Evolutionary conservation across 352 stramenopile genomes (phyloP).

Genomic region (Globisporangium radiosum): DNA sequence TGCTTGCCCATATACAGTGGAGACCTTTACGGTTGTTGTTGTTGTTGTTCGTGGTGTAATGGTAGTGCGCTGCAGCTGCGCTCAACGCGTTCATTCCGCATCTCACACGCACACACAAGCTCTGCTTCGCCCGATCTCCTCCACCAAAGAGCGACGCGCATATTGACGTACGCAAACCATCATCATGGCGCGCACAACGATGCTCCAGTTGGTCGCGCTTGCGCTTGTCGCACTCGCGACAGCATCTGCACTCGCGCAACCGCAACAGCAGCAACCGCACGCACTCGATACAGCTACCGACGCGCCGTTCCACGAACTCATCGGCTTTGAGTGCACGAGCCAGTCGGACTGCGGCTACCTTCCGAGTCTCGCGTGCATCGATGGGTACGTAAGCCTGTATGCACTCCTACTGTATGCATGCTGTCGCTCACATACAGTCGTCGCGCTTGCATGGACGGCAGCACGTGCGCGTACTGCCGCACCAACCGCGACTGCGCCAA

Average conservation of each 20-base stretch:
- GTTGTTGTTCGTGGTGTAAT: too few relatives aligned
- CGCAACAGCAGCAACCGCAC: neutral
- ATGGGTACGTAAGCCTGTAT: conserved; percentile 24
- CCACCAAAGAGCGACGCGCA: too few relatives aligned
- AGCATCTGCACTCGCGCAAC: neutral
- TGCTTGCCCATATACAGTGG: too few relatives aligned
- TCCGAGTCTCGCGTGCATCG: conserved; percentile 59
- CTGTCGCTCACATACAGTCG: neutral
- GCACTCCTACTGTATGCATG: neutral
- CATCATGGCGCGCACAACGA: neutral
- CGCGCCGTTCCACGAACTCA: conserved; percentile 23
- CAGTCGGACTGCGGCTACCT: conserved; percentile 70
- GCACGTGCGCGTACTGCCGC: conserved; percentile 64
- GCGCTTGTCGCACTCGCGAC: neutral
- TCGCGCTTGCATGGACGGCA: conserved; percentile 10
- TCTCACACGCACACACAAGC: too few relatives aligned
- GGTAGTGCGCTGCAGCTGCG: too few relatives aligned
- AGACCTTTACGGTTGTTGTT: too few relatives aligned
- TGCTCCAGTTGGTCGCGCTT: conserved; percentile 5
- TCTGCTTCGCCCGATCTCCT: too few relatives aligned
- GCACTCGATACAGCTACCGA: neutral
- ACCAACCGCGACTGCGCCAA: conserved; percentile 52
- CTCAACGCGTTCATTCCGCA: too few relatives aligned
- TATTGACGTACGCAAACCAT: too few relatives aligned
- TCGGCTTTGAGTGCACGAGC: conserved; percentile 38